Conservation (phyloP, 2,329 filamentous ascomycete species). For the Aspergillus bombycis region DNA sequence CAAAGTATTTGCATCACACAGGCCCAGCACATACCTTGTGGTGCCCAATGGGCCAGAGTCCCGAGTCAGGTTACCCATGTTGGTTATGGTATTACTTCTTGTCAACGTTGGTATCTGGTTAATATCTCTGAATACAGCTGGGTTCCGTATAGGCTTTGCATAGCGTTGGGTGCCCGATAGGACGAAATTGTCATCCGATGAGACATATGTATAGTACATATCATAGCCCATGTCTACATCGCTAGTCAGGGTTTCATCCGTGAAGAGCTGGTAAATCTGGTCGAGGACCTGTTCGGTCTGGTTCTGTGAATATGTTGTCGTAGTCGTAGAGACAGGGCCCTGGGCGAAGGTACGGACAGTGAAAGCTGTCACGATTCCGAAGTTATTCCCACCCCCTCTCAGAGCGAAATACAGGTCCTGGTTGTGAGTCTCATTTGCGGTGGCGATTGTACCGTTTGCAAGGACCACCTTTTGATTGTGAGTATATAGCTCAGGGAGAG, state of each 20-base stretch:
- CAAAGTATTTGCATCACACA: background rate
- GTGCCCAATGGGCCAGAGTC: slow-evolving; percentile 9
- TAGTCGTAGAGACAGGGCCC: slow-evolving; percentile 9
- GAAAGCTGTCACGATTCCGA: slow-evolving; percentile 41
- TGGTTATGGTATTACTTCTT: slow-evolving; percentile 2
- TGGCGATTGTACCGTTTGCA: slow-evolving; percentile 2
- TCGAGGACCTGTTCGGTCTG: slow-evolving; percentile 11
- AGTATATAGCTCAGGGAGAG: background rate
- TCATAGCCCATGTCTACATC: slow-evolving; percentile 24
- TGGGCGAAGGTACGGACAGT: slow-evolving; percentile 40
- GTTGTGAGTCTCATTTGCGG: slow-evolving; percentile 21
- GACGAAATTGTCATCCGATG: slow-evolving; percentile 13
- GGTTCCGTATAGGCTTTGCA: slow-evolving; percentile 18
- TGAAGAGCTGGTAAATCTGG: slow-evolving; percentile 18
- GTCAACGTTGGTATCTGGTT: slow-evolving; percentile 19
- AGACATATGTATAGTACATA: slow-evolving; percentile 20
- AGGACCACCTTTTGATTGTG: background rate
- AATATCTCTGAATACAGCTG: slow-evolving; percentile 16
- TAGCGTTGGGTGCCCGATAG: slow-evolving; percentile 24
- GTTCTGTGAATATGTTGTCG: slow-evolving; percentile 2
- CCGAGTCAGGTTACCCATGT: slow-evolving; percentile 11
- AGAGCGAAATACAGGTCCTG: slow-evolving; percentile 42
- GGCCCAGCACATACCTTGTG: slow-evolving; percentile 9
- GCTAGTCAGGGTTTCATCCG: slow-evolving; percentile 11
- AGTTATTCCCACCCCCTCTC: slow-evolving; percentile 44